A percentile compares a stretch with the other conserved stretches of the same genome.
These are phyloP conservation scores for Yamadazyma triangularis DNA, from an alignment of 1,139 yeast species.

Conservation along the genomic window DNA sequence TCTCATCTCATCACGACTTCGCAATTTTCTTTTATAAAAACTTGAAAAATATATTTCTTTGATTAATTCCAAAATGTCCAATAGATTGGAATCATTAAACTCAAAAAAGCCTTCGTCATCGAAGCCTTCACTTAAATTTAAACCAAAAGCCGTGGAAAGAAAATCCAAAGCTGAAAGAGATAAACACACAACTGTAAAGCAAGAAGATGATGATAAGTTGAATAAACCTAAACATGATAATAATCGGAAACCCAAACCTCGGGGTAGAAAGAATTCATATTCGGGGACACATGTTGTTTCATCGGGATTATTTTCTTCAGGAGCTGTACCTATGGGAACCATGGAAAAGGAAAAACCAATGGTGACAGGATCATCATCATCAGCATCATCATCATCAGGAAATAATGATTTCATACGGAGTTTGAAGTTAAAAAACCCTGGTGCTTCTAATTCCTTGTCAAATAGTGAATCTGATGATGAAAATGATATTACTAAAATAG, in stretches of 20 bases:
- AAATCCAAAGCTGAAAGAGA: constrained; percentile 78
- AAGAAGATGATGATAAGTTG: constrained; percentile 24
- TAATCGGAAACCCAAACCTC: constrained; percentile 32
- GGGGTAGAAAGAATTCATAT: constrained; percentile 34
- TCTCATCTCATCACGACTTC: neutral
- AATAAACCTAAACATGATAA: constrained; percentile 49
- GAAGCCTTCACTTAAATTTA: constrained; percentile 59
- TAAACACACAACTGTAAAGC: constrained; percentile 55
- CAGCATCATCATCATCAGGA: constrained; percentile 1
- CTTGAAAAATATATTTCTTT: too few relatives aligned
- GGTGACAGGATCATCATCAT: neutral
- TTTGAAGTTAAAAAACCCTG: constrained; percentile 23
- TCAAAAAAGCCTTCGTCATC: constrained; percentile 24
- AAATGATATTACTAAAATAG: constrained; percentile 44
- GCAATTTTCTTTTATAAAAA: too few relatives aligned
- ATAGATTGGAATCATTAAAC: constrained; percentile 42
- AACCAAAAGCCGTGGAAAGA: constrained; percentile 81
- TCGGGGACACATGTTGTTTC: constrained; percentile 67
- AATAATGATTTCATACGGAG: constrained; percentile 39
- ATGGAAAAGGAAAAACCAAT: constrained; percentile 8
- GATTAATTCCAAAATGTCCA: constrained; percentile 42
- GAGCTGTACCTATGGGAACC: constrained; percentile 44
- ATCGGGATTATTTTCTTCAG: constrained; percentile 69
- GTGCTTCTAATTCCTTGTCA: constrained; percentile 12
- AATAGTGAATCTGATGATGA: constrained; percentile 25